Conservation (phyloP, 1,284 basidiomycete species). For the Xerocomus alliaceus region DNA sequence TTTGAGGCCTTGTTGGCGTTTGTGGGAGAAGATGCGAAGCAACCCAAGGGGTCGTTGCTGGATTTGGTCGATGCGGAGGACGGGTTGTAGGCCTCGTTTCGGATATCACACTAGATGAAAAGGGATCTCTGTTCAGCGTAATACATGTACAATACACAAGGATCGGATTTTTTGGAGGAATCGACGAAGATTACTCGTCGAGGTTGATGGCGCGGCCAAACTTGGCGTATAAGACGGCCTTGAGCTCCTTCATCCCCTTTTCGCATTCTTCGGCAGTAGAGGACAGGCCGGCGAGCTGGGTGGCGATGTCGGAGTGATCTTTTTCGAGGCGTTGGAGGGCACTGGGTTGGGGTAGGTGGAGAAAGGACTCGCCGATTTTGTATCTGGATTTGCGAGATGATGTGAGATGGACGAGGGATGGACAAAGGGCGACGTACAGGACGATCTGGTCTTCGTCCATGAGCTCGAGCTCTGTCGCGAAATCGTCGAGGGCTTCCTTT, state of each 20-base stretch:
- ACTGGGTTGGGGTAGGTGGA: conserved; percentile 74
- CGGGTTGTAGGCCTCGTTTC: not conserved
- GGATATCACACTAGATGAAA: too few relatives aligned
- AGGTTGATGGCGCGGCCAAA: conserved; percentile 94
- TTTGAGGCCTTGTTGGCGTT: conserved; percentile 72
- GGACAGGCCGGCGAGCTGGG: conserved; percentile 63
- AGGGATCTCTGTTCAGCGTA: too few relatives aligned
- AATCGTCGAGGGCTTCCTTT: conserved; percentile 91
- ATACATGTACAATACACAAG: too few relatives aligned
- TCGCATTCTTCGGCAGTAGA: conserved; percentile 75
- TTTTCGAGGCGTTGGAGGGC: conserved; percentile 79
- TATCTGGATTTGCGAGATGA: conserved; percentile 60
- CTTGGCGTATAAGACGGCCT: conserved; percentile 88
- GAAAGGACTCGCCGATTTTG: conserved; percentile 89
- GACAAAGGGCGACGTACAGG: conserved; percentile 55
- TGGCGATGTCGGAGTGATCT: conserved; percentile 69
- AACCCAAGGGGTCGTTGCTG: conserved; percentile 64
- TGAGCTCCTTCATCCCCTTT: conserved; percentile 87
- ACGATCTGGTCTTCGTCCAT: conserved; percentile 84
- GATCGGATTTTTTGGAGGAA: too few relatives aligned
- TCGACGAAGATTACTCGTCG: conserved; percentile 58
- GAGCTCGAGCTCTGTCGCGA: conserved; percentile 87
- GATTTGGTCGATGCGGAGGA: conserved; percentile 55
- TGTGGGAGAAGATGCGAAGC: conserved; percentile 64
- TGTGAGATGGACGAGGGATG: not conserved